Percentiles rank a stretch among this genome's conserved stretches.
Conservation (phyloP, 768 basidiomycete species). For the Dacryopinax spathularia region DNA sequence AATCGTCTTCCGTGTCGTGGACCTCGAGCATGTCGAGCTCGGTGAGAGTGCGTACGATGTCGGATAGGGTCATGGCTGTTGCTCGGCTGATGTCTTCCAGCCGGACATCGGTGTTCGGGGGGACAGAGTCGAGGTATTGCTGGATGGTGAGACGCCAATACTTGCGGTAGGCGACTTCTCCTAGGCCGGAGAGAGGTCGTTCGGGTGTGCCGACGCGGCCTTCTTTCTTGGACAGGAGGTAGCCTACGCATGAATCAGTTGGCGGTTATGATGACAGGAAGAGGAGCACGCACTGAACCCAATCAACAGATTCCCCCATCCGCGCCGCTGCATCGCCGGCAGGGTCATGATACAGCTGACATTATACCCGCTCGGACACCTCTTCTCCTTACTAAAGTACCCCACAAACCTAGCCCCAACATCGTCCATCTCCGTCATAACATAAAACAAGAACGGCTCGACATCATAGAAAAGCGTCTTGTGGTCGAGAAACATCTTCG, state of each 20-base stretch:
- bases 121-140: slow-evolving; percentile 52
- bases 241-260: slow-evolving; percentile 42
- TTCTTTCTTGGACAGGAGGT: slow-evolving; percentile 91
- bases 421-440: slow-evolving; percentile 85
- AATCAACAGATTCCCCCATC: slow-evolving; percentile 94
- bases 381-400: slow-evolving; percentile 98
- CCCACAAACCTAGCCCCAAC: slow-evolving; percentile 87
- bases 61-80: slow-evolving; percentile 85
- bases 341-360: slow-evolving; percentile 99
- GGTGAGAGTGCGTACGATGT: slow-evolving; percentile 58
- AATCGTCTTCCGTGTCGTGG: slow-evolving; percentile 17
- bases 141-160: slow-evolving; percentile 89
- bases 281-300: slow-evolving; percentile 76
- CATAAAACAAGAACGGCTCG: slow-evolving; percentile 97
- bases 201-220: slow-evolving; percentile 82
- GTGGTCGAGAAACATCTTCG: slow-evolving; percentile 98
- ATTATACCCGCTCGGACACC: slow-evolving; percentile 90
- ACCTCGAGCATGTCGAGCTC: slow-evolving; percentile 62
- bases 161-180: slow-evolving; percentile 83
- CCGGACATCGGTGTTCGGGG: slow-evolving; percentile 33
- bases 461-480: slow-evolving; percentile 99
- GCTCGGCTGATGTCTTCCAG: slow-evolving; percentile 59
- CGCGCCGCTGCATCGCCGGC: slow-evolving; percentile 83
- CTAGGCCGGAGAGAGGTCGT: slow-evolving; percentile 85
- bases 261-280: neutral